A percentile compares a stretch with the other conserved stretches of the same genome.
These are phyloP conservation scores for Monosporozyma servazzii DNA, from an alignment of 805 yeast species.

Conservation along the genomic window DNA sequence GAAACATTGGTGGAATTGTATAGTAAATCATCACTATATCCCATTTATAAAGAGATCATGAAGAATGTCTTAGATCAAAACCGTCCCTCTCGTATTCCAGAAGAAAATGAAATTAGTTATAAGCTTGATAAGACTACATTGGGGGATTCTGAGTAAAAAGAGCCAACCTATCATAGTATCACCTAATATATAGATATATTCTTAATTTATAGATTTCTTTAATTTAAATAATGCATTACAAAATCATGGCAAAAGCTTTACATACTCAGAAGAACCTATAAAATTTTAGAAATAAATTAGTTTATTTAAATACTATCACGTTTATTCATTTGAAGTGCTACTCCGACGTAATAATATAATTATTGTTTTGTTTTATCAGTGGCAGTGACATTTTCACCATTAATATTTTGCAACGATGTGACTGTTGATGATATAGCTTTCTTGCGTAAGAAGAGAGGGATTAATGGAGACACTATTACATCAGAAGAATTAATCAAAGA, in stretches of 20 bases:
- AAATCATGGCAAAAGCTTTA: background rate
- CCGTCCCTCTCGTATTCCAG: slow-evolving; percentile 11
- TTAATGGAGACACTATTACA: background rate
- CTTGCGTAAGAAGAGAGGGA: background rate
- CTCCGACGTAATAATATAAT: too few species aligned
- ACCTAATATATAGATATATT: background rate
- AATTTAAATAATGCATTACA: background rate
- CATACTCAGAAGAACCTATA: too few species aligned
- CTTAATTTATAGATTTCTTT: background rate
- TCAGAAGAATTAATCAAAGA: background rate
- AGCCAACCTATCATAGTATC: background rate
- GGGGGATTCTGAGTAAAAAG: background rate
- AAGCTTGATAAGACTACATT: background rate
- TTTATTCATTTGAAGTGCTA: too few species aligned
- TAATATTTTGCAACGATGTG: slow-evolving; percentile 12
- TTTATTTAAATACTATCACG: too few species aligned
- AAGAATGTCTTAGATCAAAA: slow-evolving; percentile 28
- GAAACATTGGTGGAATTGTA: slow-evolving; percentile 32
- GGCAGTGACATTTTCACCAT: slow-evolving; percentile 4
- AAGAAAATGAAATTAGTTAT: background rate
- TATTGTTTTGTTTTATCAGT: background rate
- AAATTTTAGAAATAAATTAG: too few species aligned
- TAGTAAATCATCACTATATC: slow-evolving; percentile 23
- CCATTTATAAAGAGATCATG: slow-evolving; percentile 41
- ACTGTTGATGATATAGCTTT: slow-evolving; percentile 11